These are phyloP conservation scores for Hyphodiscus hymeniophilus DNA, from an alignment of 495 filamentous ascomycete genomes.

Conservation along the genomic window DNA sequence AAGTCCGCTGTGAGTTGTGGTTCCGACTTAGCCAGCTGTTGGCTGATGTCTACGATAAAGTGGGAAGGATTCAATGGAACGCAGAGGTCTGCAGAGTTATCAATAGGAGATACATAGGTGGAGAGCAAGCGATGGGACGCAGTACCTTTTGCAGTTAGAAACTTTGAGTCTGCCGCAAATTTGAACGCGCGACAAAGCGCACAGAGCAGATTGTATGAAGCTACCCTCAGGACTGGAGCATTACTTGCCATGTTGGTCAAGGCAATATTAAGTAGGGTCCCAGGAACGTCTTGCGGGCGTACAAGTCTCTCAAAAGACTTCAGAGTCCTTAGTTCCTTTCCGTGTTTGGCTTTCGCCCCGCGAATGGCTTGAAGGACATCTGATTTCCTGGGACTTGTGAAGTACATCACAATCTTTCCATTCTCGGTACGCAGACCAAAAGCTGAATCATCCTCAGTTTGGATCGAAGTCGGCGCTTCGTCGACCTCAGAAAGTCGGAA, in stretches of 20 bases:
- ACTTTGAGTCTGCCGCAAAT: conserved; percentile 48
- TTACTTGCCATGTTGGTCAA: conserved; percentile 53
- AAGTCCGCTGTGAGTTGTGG: conserved; percentile 60
- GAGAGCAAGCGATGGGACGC: too few relatives aligned
- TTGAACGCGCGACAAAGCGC: conserved; percentile 56
- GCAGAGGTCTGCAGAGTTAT: conserved; percentile 33
- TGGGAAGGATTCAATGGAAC: conserved; percentile 52
- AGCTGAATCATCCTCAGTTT: conserved; percentile 56
- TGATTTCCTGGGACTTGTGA: conserved; percentile 50
- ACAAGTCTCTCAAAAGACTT: conserved; percentile 53
- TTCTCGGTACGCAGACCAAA: conserved; percentile 59
- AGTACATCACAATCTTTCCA: conserved; percentile 60
- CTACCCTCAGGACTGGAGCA: conserved; percentile 46
- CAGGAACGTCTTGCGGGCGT: conserved; percentile 58
- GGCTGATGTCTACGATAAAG: conserved; percentile 55
- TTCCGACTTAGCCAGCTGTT: conserved; percentile 49
- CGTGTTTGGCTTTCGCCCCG: conserved; percentile 48
- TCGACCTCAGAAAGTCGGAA: conserved; percentile 57
- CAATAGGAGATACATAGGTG: conserved; percentile 5
- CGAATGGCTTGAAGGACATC: conserved; percentile 54
- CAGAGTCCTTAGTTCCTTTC: conserved; percentile 46
- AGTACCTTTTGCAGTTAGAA: conserved; percentile 48
- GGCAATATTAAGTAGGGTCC: conserved; percentile 56
- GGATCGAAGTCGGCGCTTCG: conserved; percentile 51
- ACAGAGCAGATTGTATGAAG: conserved; percentile 55